phyloP scores from a whole-genome alignment of 495 filamentous ascomycete genomes.

The Oleoguttula mirabilis region DNA sequence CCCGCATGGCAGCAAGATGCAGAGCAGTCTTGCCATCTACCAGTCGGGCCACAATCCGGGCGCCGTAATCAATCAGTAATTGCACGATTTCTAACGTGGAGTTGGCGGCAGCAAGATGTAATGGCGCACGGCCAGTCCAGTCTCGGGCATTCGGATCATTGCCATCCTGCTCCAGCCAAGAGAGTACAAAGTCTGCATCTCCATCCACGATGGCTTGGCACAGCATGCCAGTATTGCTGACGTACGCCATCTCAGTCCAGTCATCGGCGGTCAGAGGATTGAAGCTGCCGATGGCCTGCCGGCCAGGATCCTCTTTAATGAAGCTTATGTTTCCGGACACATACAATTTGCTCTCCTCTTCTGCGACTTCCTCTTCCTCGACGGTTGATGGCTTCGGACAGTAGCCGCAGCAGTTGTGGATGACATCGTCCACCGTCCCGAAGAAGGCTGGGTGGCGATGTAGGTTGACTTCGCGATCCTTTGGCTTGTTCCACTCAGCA shows the following conservation, averaged over 20 bases:
- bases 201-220: constrained; percentile 66
- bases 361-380: constrained; percentile 55
- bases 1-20: constrained; percentile 61
- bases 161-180: constrained; percentile 52
- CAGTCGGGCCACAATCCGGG: constrained; percentile 56
- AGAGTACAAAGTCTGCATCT: constrained; percentile 52
- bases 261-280: constrained; percentile 69
- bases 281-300: constrained; percentile 60
- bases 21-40: constrained; percentile 69
- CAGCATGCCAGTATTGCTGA: constrained; percentile 56
- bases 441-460: constrained; percentile 72
- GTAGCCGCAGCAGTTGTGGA: constrained; percentile 65
- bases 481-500: constrained; percentile 68
- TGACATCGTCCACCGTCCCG: constrained; percentile 52
- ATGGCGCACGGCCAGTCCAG: constrained; percentile 66
- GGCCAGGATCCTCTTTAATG: constrained; percentile 65
- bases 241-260: constrained; percentile 68
- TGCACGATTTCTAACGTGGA: constrained; percentile 59
- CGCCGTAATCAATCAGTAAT: constrained; percentile 56
- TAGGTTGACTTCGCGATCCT: constrained; percentile 57
- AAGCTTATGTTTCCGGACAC: constrained; percentile 59
- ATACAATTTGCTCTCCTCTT: constrained; percentile 59
- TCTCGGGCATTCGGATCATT: constrained; percentile 54
- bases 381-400: constrained; percentile 57
- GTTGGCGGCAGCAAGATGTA: constrained; percentile 59